These are phyloP conservation scores for Xylaria sp. DNA, from an alignment of 2,329 filamentous ascomycete genomes.

Conservation along the genomic window DNA sequence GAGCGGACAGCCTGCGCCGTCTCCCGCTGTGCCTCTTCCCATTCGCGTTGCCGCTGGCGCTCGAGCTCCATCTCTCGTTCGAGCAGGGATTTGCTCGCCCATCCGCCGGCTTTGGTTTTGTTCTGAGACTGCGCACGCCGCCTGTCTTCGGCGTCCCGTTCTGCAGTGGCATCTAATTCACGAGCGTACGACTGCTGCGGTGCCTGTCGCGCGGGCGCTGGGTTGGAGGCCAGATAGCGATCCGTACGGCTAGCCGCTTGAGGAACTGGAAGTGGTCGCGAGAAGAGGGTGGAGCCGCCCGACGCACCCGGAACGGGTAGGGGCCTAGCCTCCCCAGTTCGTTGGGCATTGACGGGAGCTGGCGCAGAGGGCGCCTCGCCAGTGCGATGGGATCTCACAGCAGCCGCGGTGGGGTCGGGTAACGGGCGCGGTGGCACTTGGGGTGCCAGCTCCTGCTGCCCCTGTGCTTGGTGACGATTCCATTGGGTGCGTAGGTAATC, in stretches of 20 bases:
- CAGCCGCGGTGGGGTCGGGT: conserved; percentile 52
- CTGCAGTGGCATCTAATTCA: conserved; percentile 66
- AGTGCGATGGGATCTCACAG: conserved; percentile 48
- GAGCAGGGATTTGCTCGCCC: conserved; percentile 75
- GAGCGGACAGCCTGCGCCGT: conserved; percentile 66
- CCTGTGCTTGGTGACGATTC: conserved; percentile 56
- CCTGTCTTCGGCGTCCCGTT: conserved; percentile 71
- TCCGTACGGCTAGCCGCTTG: conserved; percentile 63
- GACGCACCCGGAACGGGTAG: conserved; percentile 60
- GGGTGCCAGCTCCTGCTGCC: conserved; percentile 41
- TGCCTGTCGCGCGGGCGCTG: conserved; percentile 57
- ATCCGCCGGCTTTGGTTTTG: conserved; percentile 70
- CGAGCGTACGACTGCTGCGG: conserved; percentile 64
- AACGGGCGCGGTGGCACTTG: conserved; percentile 53
- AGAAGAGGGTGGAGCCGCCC: conserved; percentile 42
- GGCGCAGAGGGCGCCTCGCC: conserved; percentile 38
- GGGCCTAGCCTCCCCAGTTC: conserved; percentile 60
- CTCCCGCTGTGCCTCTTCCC: conserved; percentile 79
- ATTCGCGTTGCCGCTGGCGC: conserved; percentile 79
- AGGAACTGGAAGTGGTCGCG: conserved; percentile 47
- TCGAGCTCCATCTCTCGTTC: conserved; percentile 86
- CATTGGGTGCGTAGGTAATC: conserved; percentile 70
- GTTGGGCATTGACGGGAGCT: conserved; percentile 52
- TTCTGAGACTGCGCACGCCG: conserved; percentile 68
- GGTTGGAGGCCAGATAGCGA: conserved; percentile 66